Percentiles rank a stretch among this genome's conserved stretches.
Conservation (phyloP, 306 rosid species). For the Hippophae gyantsensis region DNA sequence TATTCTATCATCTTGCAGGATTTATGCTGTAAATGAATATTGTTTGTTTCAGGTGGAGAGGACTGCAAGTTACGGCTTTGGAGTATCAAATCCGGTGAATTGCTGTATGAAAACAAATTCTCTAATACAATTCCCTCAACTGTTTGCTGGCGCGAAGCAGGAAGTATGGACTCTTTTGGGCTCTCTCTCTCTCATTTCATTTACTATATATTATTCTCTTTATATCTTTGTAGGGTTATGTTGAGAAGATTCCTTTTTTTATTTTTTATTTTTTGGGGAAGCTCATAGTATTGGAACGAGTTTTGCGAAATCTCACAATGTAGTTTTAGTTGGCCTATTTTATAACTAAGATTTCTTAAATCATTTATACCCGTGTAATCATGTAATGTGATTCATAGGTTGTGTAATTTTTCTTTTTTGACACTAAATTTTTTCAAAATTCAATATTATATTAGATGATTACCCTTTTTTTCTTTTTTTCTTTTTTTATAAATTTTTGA, state of each 20-base stretch:
- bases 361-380: neutral
- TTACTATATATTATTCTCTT: neutral
- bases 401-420: neutral
- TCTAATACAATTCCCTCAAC: conserved; percentile 46
- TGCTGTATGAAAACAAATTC: conserved; percentile 81
- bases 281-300: neutral
- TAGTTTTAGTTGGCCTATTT: no score
- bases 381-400: neutral
- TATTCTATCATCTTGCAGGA: conserved; percentile 6
- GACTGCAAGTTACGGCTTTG: conserved; percentile 72
- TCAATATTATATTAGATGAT: neutral
- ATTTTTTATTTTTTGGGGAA: neutral
- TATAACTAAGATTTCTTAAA: no score
- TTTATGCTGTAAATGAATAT: conserved; percentile 5
- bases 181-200: conserved; percentile 6
- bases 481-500: conserved; percentile 9
- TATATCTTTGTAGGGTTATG: no score
- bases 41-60: conserved; percentile 61
- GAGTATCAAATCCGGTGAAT: conserved; percentile 80
- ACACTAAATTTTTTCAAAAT: no score
- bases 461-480: conserved; percentile 7
- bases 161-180: conserved; percentile 17
- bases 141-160: conserved; percentile 46
- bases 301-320: no score
- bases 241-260: neutral